Percentiles rank a stretch among this genome's conserved stretches.
Evolutionary conservation across 2,329 filamentous ascomycete species (phyloP).

Genomic region (Gaeumannomyces tritici): DNA sequence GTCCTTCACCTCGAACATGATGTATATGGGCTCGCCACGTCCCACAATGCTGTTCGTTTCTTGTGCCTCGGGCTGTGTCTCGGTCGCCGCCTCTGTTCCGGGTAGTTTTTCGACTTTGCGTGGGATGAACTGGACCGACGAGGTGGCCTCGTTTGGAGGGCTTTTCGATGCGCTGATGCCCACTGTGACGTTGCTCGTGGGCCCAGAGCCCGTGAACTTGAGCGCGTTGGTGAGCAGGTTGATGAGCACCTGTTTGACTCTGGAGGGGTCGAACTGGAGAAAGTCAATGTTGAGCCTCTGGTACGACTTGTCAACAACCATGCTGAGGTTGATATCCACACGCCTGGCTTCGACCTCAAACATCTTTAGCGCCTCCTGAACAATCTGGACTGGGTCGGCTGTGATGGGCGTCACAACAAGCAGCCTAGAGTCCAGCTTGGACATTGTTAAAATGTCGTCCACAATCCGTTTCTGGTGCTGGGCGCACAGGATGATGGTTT

Average conservation of each 20-base stretch:
- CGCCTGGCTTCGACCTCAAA: slow-evolving; percentile 67
- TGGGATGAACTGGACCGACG: slow-evolving; percentile 52
- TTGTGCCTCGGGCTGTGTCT: neutral
- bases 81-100: too few species aligned
- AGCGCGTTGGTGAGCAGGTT: slow-evolving; percentile 75
- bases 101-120: slow-evolving; percentile 17
- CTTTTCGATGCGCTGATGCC: slow-evolving; percentile 32
- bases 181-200: slow-evolving; percentile 43
- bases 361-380: slow-evolving; percentile 63
- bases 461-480: slow-evolving; percentile 74
- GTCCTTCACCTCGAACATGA: slow-evolving; percentile 67
- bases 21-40: slow-evolving; percentile 41
- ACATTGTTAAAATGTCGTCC: slow-evolving; percentile 65
- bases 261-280: slow-evolving; percentile 61
- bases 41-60: neutral
- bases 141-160: slow-evolving; percentile 27
- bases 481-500: slow-evolving; percentile 69
- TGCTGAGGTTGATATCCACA: slow-evolving; percentile 56
- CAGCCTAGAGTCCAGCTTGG: slow-evolving; percentile 67
- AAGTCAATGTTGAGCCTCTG: slow-evolving; percentile 48
- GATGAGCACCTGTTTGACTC: slow-evolving; percentile 70
- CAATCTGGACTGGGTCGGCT: slow-evolving; percentile 56
- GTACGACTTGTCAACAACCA: slow-evolving; percentile 54
- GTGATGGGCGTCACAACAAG: slow-evolving; percentile 63
- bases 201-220: slow-evolving; percentile 64